These are phyloP conservation scores for Biancaea sappan DNA, from an alignment of 306 rosid genomes.

Conservation along the genomic window DNA sequence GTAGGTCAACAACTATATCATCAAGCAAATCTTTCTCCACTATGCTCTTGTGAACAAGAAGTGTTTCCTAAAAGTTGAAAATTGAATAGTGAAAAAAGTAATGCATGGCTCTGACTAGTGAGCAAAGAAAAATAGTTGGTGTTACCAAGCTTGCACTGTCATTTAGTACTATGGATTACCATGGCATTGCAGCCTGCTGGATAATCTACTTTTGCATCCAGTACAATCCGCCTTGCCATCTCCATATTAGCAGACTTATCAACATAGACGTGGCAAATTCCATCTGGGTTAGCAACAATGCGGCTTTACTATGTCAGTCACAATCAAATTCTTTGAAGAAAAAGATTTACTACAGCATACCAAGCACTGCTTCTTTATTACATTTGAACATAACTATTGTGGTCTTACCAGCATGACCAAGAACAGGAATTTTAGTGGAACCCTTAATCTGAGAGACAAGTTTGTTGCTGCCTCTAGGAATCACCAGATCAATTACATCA, in stretches of 20 bases:
- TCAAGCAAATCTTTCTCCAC: slow-evolving; percentile 49
- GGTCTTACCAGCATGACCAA: slow-evolving; percentile 95
- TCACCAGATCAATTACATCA: slow-evolving; percentile 92
- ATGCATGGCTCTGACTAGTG: slow-evolving; percentile 17
- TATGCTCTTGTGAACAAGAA: slow-evolving; percentile 85
- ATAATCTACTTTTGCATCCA: slow-evolving; percentile 94
- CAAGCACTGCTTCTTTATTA: slow-evolving; percentile 25
- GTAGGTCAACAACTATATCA: slow-evolving; percentile 69
- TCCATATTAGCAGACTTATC: slow-evolving; percentile 94
- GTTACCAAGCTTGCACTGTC: slow-evolving; percentile 15
- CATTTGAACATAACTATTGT: slow-evolving; percentile 18
- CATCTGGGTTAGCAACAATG: slow-evolving; percentile 66
- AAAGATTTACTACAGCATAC: slow-evolving; percentile 13
- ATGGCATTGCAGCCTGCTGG: slow-evolving; percentile 99
- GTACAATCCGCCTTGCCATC: slow-evolving; percentile 73
- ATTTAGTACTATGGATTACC: slow-evolving; percentile 54
- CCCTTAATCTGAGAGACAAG: slow-evolving; percentile 91
- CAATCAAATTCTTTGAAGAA: slow-evolving; percentile 24
- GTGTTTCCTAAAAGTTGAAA: slow-evolving; percentile 81
- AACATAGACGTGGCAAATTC: slow-evolving; percentile 91
- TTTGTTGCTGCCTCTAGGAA: slow-evolving; percentile 98
- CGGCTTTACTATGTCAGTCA: slow-evolving; percentile 18
- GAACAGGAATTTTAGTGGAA: slow-evolving; percentile 95
- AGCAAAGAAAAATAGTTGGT: slow-evolving; percentile 8
- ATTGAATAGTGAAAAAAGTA: slow-evolving; percentile 13